Base-by-base conservation (phyloP, 768 basidiomycete species). In the Naganishia kalamii region DNA sequence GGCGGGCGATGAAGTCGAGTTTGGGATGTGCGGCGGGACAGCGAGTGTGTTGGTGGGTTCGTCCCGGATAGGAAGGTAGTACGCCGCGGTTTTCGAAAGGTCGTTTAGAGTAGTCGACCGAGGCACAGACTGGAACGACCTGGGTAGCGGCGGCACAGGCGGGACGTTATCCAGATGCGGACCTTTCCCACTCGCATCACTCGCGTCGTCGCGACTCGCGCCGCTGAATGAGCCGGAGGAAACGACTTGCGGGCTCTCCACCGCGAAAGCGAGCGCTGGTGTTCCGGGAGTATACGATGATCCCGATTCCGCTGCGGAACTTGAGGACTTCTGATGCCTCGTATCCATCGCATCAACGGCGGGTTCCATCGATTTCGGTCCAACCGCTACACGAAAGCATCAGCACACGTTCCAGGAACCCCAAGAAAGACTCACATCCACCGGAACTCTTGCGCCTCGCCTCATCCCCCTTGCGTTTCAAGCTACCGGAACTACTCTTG, bases 1-100 rank as follows among this genome's bases (percentile, higher is more conserved):
- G 6, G 84, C 85, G 0, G 92, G 92, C 1, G 92, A 94, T 3
- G 90, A 89, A 1, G 89, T 90, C 4, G 88, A 90, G 25, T 87
- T 77, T 23, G 88, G 88, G 65, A 88, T 86, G n/a, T n/a, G n/a
- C n/a, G n/a, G n/a, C n/a, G n/a, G n/a, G n/a, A n/a, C n/a, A n/a
- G n/a, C n/a, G n/a, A n/a, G n/a, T 7, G 52, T n/a, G 23, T n/a
- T 23, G 41, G 23, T n/a, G 12, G 54, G 32, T 2, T 41, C 29
- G 27, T 68, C 66, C 46, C 54, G 63, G 54, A 68, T 33, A 0
- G 54, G 54, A 1, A 65, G 67, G 29, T 67, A 70, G 17, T 63
- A 59, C 11, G 37, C 54, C 23, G 48, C 60, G 8, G 69, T 47
- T 23, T 23, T 41, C 1, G 54, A 33, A 11, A 60, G 23, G n/a